Evolutionary conservation across 345 rosid genomes (phyloP).

Genomic region (Punica granatum): DNA sequence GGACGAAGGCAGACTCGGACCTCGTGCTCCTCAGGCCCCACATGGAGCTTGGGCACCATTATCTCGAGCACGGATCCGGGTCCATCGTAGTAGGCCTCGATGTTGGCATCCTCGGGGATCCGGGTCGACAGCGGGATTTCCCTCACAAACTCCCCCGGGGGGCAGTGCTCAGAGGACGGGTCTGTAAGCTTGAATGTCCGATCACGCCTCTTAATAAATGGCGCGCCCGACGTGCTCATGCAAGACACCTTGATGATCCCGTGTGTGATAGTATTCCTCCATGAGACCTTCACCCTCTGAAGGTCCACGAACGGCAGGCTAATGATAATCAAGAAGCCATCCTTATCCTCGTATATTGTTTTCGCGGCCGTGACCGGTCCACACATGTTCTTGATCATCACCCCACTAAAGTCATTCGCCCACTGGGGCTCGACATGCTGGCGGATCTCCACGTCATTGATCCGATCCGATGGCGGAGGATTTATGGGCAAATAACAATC

Average conservation of each 20-base stretch:
- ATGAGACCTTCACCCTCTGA: conserved; percentile 86
- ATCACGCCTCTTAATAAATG: conserved; percentile 76
- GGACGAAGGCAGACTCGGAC: conserved; percentile 91
- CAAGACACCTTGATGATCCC: conserved; percentile 88
- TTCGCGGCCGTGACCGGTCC: conserved; percentile 98
- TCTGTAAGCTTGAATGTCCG: conserved; percentile 92
- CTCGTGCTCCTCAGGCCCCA: conserved; percentile 93
- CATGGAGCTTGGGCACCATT: conserved; percentile 78
- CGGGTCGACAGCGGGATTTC: conserved; percentile 77
- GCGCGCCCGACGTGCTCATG: conserved; percentile 64
- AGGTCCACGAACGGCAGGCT: conserved; percentile 91
- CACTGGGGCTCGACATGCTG: conserved; percentile 58
- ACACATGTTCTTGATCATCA: conserved; percentile 58
- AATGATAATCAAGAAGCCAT: conserved; percentile 69
- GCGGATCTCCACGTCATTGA: conserved; percentile 47
- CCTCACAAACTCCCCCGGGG: conserved; percentile 94
- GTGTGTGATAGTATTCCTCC: conserved; percentile 78
- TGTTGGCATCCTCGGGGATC: conserved; percentile 91
- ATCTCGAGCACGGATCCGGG: conserved; percentile 91
- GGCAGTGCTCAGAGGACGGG: conserved; percentile 91
- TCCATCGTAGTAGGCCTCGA: conserved; percentile 85
- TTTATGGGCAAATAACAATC: conserved; percentile 46
- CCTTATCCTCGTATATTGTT: conserved; percentile 84
- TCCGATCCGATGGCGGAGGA: conserved; percentile 29
- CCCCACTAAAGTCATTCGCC: conserved; percentile 75